phyloP scores from a whole-genome alignment of 2,329 filamentous ascomycete genomes.

The Aspergillus brasiliensis region DNA sequence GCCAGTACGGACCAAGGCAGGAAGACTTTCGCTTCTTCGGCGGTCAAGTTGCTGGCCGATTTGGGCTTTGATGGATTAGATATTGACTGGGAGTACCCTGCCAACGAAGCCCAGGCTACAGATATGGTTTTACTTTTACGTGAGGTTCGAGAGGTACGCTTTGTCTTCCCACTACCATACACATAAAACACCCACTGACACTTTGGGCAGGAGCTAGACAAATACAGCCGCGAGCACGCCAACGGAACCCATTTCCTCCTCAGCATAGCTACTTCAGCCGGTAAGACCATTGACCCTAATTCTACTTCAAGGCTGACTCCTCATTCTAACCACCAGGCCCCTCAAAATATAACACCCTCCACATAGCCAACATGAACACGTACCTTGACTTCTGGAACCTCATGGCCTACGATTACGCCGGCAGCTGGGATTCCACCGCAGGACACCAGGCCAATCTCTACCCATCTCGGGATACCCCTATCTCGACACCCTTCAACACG shows the following conservation, averaged over 20 bases:
- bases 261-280: constrained; percentile 50
- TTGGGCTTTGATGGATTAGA: constrained; percentile 65
- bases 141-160: constrained; percentile 33
- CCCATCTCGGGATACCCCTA: constrained; percentile 58
- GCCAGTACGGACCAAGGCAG: constrained; percentile 62
- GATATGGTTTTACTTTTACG: constrained; percentile 40
- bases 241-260: constrained; percentile 47
- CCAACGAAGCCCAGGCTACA: constrained; percentile 34
- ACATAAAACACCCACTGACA: not conserved
- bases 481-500: constrained; percentile 77
- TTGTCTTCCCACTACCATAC: not conserved
- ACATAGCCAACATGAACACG: constrained; percentile 48
- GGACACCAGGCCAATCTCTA: constrained; percentile 84
- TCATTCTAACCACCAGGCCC: constrained; percentile 35
- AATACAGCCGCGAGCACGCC: constrained; percentile 43
- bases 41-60: constrained; percentile 73
- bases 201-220: constrained; percentile 39
- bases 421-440: constrained; percentile 71
- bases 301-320: too few species aligned
- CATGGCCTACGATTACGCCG: constrained; percentile 87
- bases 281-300: constrained; percentile 19
- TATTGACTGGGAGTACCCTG: constrained; percentile 48
- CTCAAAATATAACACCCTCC: constrained; percentile 46
- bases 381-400: constrained; percentile 56
- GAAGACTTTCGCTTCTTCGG: constrained; percentile 65